Percentiles rank a stretch among this genome's conserved stretches.
Conservation (phyloP, 2,329 filamentous ascomycete genomes). For the Nigrograna mackinnonii region DNA sequence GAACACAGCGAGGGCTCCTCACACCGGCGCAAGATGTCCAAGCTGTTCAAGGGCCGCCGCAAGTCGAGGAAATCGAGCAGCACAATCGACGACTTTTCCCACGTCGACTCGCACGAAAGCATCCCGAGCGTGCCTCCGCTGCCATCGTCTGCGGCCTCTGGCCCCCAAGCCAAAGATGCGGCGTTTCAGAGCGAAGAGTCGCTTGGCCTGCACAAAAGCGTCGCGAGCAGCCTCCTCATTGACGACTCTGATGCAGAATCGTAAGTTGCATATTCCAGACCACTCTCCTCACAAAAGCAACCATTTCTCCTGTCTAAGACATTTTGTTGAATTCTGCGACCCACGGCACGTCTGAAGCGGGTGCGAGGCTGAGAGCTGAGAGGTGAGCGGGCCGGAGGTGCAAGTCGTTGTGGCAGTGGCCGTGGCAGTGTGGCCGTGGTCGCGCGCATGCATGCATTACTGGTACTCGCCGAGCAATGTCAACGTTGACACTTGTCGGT, state of each 20-base stretch:
- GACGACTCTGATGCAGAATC: conserved; percentile 54
- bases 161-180: conserved; percentile 9
- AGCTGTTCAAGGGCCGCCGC: conserved; percentile 54
- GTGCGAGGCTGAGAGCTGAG: too few relatives aligned
- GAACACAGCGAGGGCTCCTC: conserved; percentile 46
- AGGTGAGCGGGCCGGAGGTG: too few relatives aligned
- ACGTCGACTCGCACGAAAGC: conserved; percentile 19
- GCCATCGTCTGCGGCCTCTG: conserved; percentile 21
- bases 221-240: conserved; percentile 53
- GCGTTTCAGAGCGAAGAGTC: conserved; percentile 41
- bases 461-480: too few relatives aligned
- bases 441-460: too few relatives aligned
- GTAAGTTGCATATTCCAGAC: conserved; percentile 44
- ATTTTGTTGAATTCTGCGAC: too few relatives aligned
- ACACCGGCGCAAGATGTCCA: conserved; percentile 53
- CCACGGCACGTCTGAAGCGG: too few relatives aligned
- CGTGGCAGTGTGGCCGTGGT: too few relatives aligned
- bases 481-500: too few relatives aligned
- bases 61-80: conserved; percentile 30
- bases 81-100: conserved; percentile 34
- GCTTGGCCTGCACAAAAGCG: conserved; percentile 47
- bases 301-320: too few relatives aligned
- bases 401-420: too few relatives aligned
- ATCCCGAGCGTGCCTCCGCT: conserved; percentile 29
- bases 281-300: too few relatives aligned